phyloP scores from a whole-genome alignment of 2,329 filamentous ascomycete genomes.

The Colletotrichum australisinense region DNA sequence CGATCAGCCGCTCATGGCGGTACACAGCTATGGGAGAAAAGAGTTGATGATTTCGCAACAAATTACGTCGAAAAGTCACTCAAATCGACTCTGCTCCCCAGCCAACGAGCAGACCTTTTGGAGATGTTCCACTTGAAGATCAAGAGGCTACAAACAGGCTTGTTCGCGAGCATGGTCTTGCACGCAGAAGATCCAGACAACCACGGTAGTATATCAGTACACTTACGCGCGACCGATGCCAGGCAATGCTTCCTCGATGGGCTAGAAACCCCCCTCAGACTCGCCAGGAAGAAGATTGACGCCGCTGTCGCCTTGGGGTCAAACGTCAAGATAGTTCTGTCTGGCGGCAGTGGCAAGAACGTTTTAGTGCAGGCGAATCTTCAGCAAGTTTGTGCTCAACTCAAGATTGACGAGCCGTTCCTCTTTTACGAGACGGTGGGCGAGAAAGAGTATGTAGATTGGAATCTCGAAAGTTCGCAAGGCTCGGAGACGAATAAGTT shows the following conservation, averaged over 20 bases:
- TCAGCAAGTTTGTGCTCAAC: neutral
- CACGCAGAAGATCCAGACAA: neutral
- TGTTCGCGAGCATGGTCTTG: neutral
- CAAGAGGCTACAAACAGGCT: neutral
- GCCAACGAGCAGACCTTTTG: neutral
- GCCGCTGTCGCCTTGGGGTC: neutral
- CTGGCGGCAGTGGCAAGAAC: neutral
- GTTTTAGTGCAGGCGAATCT: neutral
- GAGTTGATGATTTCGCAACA: neutral
- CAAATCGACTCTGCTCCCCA: neutral
- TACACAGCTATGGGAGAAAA: neutral
- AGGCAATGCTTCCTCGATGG: neutral
- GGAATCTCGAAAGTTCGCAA: neutral
- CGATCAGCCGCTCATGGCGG: neutral
- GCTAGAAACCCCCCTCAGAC: neutral
- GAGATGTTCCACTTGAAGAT: neutral
- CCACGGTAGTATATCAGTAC: neutral
- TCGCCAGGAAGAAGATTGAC: neutral
- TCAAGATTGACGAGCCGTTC: neutral
- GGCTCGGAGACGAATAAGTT: too few species aligned
- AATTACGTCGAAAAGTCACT: neutral
- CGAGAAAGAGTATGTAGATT: neutral
- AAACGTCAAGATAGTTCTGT: neutral
- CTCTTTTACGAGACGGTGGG: neutral
- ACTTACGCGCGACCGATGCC: neutral